These are phyloP conservation scores for Podospora bellae-mahoneyi DNA, from an alignment of 495 filamentous ascomycete species.

Conservation along the genomic window DNA sequence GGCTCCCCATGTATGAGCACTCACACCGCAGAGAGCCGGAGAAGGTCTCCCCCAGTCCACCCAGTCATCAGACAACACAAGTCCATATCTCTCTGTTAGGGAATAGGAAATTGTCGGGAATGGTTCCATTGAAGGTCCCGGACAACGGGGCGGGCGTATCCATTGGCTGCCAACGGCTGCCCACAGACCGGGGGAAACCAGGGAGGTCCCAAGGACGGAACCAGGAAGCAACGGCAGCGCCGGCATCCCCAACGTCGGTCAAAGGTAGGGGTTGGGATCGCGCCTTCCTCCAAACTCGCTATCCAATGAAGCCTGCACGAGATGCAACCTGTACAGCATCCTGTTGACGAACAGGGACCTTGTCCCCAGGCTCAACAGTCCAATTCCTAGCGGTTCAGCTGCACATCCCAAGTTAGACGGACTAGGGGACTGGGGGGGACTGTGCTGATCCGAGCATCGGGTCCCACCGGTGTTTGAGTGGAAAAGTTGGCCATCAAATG, in stretches of 20 bases:
- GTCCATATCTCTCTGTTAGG: conserved; percentile 4
- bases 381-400: not conserved
- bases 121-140: not conserved
- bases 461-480: not conserved
- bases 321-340: not conserved
- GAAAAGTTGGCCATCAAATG: not conserved
- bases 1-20: conserved; percentile 3
- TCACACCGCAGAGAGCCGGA: conserved; percentile 6
- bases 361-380: not conserved
- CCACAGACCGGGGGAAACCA: not conserved
- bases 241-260: not conserved
- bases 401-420: not conserved
- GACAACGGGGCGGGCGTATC: conserved; percentile 15
- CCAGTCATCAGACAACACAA: not conserved
- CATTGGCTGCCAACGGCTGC: conserved; percentile 15
- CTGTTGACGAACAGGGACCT: not conserved
- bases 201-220: conserved; percentile 7
- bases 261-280: conserved; percentile 3
- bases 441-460: not conserved
- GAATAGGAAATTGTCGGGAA: not conserved
- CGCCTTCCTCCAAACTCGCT: not conserved
- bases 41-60: conserved; percentile 8
- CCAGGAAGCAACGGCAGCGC: conserved; percentile 7
- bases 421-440: not conserved
- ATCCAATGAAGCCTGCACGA: conserved; percentile 8